A percentile compares a stretch with the other conserved stretches of the same genome.
Conservation (phyloP, 2,329 filamentous ascomycete species). For the Zymoseptoria crescenta region DNA sequence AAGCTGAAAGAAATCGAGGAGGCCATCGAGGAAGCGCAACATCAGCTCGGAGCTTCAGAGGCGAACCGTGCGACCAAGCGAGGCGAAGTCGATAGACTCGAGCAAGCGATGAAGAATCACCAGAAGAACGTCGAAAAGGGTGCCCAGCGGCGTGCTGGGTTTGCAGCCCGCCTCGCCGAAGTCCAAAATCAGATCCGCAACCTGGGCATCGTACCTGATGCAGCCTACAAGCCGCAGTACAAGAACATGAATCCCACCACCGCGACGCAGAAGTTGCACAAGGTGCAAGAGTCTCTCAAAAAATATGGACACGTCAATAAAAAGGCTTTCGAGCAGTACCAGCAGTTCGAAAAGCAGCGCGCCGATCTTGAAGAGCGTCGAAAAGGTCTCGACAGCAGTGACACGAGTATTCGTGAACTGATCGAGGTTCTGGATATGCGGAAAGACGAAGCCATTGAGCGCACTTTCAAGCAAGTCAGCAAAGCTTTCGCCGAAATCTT, state of each 20-base stretch:
- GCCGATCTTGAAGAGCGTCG: conserved; percentile 78
- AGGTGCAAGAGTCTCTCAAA: conserved; percentile 85
- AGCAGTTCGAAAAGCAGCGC: conserved; percentile 88
- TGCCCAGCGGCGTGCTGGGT: conserved; percentile 75
- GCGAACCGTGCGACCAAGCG: conserved; percentile 56
- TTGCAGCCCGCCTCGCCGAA: conserved; percentile 69
- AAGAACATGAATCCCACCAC: conserved; percentile 69
- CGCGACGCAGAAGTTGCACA: conserved; percentile 63
- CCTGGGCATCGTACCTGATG: conserved; percentile 84
- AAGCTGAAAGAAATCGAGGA: conserved; percentile 68
- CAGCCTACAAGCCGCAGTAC: conserved; percentile 79
- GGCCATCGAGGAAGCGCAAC: conserved; percentile 55
- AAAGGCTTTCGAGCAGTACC: conserved; percentile 98
- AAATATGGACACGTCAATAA: conserved; percentile 99
- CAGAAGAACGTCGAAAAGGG: conserved; percentile 89
- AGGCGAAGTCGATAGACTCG: conserved; percentile 65
- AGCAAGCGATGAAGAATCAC: conserved; percentile 70
- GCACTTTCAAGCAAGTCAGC: conserved; percentile 96
- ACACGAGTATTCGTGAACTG: conserved; percentile 81
- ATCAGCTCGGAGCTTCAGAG: conserved; percentile 52
- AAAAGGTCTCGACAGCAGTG: conserved; percentile 77
- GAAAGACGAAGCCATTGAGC: conserved; percentile 96
- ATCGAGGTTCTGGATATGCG: conserved; percentile 87
- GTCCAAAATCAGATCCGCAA: conserved; percentile 85
- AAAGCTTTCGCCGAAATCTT: conserved; percentile 90